phyloP scores from a whole-genome alignment of 2,329 filamentous ascomycete genomes.

The Aspergillus ruber region DNA sequence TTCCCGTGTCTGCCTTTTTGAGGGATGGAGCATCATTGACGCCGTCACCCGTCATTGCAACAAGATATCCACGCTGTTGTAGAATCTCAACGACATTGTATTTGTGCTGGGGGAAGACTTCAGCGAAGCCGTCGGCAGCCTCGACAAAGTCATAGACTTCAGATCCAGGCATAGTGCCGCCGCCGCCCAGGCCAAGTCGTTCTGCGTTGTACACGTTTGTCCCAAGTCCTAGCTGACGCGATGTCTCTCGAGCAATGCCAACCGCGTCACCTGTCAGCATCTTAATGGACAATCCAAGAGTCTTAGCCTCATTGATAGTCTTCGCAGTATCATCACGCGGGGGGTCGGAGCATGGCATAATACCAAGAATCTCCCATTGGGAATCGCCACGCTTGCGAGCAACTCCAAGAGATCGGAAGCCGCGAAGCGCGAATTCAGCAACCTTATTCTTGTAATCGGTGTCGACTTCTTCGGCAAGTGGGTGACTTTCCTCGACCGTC shows the following conservation, averaged over 20 bases:
- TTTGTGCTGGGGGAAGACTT: conserved; percentile 94
- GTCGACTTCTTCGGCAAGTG: conserved; percentile 69
- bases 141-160: conserved; percentile 95
- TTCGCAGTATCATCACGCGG: conserved; percentile 85
- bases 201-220: conserved; percentile 94
- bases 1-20: conserved; percentile 94
- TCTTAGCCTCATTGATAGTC: conserved; percentile 85
- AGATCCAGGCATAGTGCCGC: conserved; percentile 87
- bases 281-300: conserved; percentile 82
- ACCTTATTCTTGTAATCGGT: conserved; percentile 88
- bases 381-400: conserved; percentile 78
- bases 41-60: conserved; percentile 94
- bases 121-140: conserved; percentile 88
- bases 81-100: conserved; percentile 91
- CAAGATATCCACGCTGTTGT: conserved; percentile 85
- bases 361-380: conserved; percentile 85
- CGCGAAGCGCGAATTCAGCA: conserved; percentile 82
- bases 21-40: conserved; percentile 89
- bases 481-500: conserved; percentile 79
- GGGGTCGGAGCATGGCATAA: conserved; percentile 90
- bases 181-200: conserved; percentile 80
- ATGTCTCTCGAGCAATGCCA: conserved; percentile 86
- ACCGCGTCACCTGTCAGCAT: conserved; percentile 95
- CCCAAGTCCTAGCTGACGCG: conserved; percentile 81
- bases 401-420: conserved; percentile 90